Evolutionary conservation across 2,329 filamentous ascomycete species (phyloP).

Genomic region (Periglandula ipomoeae): DNA sequence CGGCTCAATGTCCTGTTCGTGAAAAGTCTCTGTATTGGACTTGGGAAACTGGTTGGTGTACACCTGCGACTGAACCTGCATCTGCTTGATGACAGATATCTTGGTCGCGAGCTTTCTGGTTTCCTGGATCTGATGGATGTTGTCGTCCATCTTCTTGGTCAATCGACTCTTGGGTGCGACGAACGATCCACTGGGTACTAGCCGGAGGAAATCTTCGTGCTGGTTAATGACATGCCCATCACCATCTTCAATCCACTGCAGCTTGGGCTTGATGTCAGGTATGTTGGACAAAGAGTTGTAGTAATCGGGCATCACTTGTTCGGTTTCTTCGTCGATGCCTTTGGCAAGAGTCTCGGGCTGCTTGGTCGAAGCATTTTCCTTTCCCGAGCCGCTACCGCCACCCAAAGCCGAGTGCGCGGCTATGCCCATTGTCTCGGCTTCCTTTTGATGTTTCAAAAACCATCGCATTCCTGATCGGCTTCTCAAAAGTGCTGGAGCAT

Average conservation of each 20-base stretch:
- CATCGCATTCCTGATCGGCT: slow-evolving; percentile 83
- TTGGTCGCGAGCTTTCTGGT: slow-evolving; percentile 93
- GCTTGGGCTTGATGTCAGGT: slow-evolving; percentile 68
- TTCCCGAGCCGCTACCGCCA: slow-evolving; percentile 28
- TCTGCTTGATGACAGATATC: slow-evolving; percentile 96
- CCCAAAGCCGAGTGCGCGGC: slow-evolving; percentile 28
- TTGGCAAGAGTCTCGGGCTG: slow-evolving; percentile 75
- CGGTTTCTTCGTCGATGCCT: slow-evolving; percentile 85
- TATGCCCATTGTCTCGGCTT: slow-evolving; percentile 45
- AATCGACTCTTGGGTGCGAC: slow-evolving; percentile 65
- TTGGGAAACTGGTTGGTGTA: slow-evolving; percentile 98
- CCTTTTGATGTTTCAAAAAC: slow-evolving; percentile 71
- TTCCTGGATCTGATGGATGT: slow-evolving; percentile 92
- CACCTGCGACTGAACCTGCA: slow-evolving; percentile 96
- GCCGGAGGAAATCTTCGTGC: slow-evolving; percentile 71
- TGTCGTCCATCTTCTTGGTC: slow-evolving; percentile 73
- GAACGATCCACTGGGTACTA: slow-evolving; percentile 70
- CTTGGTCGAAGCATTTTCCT: slow-evolving; percentile 34
- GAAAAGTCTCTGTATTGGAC: slow-evolving; percentile 82
- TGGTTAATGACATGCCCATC: slow-evolving; percentile 86
- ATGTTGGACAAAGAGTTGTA: slow-evolving; percentile 82
- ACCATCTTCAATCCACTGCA: slow-evolving; percentile 82
- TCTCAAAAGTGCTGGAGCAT: slow-evolving; percentile 79
- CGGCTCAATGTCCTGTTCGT: slow-evolving; percentile 78
- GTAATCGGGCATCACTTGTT: slow-evolving; percentile 83